These are phyloP conservation scores for Coccomyxa subellipsoidea DNA, from an alignment of 163 green algal genomes.

Conservation along the genomic window DNA sequence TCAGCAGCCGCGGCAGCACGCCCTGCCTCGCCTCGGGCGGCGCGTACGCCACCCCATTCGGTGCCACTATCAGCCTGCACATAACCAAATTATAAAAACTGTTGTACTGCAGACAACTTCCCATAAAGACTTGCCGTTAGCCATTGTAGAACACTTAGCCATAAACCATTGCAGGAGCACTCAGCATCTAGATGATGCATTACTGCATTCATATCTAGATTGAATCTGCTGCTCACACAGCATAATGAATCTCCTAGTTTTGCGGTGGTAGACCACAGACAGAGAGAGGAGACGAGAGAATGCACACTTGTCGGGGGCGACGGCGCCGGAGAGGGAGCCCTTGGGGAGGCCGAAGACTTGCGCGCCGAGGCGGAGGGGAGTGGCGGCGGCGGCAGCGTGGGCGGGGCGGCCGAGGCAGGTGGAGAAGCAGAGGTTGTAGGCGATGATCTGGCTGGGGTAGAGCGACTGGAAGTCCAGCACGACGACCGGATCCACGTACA, in stretches of 20 bases:
- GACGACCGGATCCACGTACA: constrained; percentile 87
- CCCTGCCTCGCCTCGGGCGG: constrained; percentile 59
- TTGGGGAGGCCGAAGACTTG: constrained; percentile 13
- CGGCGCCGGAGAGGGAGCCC: constrained; percentile 20
- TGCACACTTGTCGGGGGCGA: constrained; percentile 27
- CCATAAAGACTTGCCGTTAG: no score
- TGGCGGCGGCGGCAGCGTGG: constrained; percentile 45
- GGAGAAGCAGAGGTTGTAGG: constrained; percentile 98
- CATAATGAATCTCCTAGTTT: no score
- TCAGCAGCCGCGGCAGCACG: constrained; percentile 90
- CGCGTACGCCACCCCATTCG: constrained; percentile 85
- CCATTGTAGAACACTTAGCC: no score
- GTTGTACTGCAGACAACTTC: no score
- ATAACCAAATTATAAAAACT: no score
- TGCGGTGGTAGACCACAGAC: no score
- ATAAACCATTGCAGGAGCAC: no score
- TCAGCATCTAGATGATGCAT: no score
- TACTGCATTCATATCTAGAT: no score
- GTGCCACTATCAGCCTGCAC: constrained; percentile 60
- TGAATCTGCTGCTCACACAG: not conserved
- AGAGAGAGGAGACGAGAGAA: no score
- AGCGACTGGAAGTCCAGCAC: constrained; percentile 97
- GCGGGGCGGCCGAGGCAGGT: constrained; percentile 76
- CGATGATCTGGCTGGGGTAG: constrained; percentile 94
- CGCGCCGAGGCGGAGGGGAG: constrained; percentile 14